Percentiles rank a stretch among this genome's conserved stretches.
Evolutionary conservation across 129 eudicot genomes (phyloP).

Genomic region (Mikania micrantha): DNA sequence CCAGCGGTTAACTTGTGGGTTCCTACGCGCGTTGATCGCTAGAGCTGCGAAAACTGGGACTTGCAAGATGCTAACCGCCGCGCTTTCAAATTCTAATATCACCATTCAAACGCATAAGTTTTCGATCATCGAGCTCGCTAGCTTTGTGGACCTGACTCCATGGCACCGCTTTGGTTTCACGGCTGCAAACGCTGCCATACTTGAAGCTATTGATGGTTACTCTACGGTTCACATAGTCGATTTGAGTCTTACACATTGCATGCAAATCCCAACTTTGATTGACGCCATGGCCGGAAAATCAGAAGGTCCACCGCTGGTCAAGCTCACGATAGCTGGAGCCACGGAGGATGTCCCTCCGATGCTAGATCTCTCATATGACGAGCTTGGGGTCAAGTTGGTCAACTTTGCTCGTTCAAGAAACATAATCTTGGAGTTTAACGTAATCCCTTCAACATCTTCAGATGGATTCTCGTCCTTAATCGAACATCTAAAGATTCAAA

Average conservation of each 20-base stretch:
- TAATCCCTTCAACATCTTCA: conserved; percentile 51
- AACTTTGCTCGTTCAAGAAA: conserved; percentile 70
- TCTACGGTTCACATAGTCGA: conserved; percentile 64
- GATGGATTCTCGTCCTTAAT: conserved; percentile 61
- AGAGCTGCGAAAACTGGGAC: conserved; percentile 64
- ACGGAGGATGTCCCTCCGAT: conserved; percentile 67
- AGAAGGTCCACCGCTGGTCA: conserved; percentile 52
- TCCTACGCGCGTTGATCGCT: conserved; percentile 71
- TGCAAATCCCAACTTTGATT: conserved; percentile 91
- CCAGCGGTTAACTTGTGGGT: conserved; percentile 70
- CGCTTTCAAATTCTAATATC: conserved; percentile 30
- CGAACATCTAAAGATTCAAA: conserved; percentile 53
- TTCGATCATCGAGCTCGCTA: conserved; percentile 77
- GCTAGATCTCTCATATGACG: conserved; percentile 73
- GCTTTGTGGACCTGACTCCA: conserved; percentile 83
- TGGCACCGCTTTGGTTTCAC: conserved; percentile 97
- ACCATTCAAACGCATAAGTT: conserved; percentile 49
- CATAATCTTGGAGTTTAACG: conserved; percentile 60
- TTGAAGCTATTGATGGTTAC: conserved; percentile 62
- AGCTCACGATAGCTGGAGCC: conserved; percentile 69
- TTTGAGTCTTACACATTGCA: conserved; percentile 76
- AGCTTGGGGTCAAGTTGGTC: conserved; percentile 57
- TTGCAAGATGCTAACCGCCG: conserved; percentile 47
- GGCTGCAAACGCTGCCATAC: conserved; percentile 74
- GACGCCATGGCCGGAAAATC: conserved; percentile 62